Base-by-base conservation (phyloP, 148 eudicot genomes). In the Rheum nobile region DNA sequence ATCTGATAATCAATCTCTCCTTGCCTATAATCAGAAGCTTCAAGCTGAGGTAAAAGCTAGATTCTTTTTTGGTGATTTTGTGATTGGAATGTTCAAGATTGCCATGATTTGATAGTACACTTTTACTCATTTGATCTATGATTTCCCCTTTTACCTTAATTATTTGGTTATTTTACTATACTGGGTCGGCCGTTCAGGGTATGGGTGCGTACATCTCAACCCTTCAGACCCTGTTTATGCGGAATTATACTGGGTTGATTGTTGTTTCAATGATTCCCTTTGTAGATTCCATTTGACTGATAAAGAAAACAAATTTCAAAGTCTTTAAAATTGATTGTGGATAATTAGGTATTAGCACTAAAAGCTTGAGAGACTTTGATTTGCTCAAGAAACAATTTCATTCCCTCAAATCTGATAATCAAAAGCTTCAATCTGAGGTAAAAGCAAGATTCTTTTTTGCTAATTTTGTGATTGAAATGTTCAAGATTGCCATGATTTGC, bases 351-450 rank as follows among this genome's bases (percentile, higher is more conserved):
- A 80, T n/a, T 83, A 72, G 86, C 89, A 77, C 75, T 91, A 3
- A 91, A 85, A 83, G 61, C n/a, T n/a, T n/a, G 81, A 95, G 82
- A 75, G 98, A 91, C 79, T 95, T 88, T 83, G 90, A 91, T 17
- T 29, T 84, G 47, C 88, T 95, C 55, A 95, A 91, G 84, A 76
- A 86, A 80, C 91, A 89, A 80, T 91, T 87, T 84, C 97, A 95
- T 37, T 67, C 21, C 9, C 74, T 95, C 63, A 91, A 91, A 35
- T 86, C 90, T 72, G 96, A 90, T 55, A 91, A 88, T 83, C 91
- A 91, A 61, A 90, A 88, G 74, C 97, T 91, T 35, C 97, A 90
- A 75, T 79, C 93, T 21, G 83, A 95, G 97, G 98, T 95, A 84
- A 6, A 1, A 31, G 9, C 14, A 29, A 38, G n/a, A 32, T 48